Percentiles rank a stretch among this genome's conserved stretches.
Evolutionary conservation across 139 green algal species (phyloP).

Genomic region (Haematococcus lacustris): DNA sequence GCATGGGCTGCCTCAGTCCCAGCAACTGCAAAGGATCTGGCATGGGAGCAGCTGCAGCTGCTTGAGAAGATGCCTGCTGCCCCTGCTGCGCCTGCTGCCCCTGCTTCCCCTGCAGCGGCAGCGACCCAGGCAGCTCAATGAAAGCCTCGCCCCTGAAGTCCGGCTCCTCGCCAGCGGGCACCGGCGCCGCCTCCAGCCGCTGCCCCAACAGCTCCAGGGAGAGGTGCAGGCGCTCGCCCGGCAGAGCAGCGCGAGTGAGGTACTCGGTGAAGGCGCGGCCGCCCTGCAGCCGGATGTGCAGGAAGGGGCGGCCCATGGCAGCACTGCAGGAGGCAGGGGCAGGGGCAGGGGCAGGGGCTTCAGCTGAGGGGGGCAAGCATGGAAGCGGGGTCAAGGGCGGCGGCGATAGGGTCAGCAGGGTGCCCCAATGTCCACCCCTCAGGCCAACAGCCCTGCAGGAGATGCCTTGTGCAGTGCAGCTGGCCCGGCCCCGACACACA

Average conservation of each 20-base stretch:
- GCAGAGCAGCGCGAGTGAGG: conserved; percentile 3
- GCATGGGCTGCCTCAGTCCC: too few species aligned
- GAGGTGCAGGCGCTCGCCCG: conserved; percentile 14
- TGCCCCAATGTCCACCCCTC: not conserved
- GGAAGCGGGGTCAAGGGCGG: too few species aligned
- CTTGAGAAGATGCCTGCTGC: too few species aligned
- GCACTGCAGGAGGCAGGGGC: not conserved
- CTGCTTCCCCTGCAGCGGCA: too few species aligned
- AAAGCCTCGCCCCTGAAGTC: conserved; percentile 5
- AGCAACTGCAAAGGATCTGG: too few species aligned
- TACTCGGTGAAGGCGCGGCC: conserved; percentile 17
- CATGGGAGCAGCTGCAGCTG: too few species aligned
- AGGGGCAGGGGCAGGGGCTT: not conserved
- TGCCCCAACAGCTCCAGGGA: conserved; percentile 34
- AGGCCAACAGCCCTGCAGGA: not conserved
- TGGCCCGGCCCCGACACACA: not conserved
- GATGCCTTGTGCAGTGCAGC: not conserved
- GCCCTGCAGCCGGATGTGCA: conserved; percentile 22
- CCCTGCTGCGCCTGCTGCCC: too few species aligned
- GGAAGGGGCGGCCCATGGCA: not conserved
- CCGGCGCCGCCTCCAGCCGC: conserved; percentile 7
- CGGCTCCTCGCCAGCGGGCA: conserved; percentile 13
- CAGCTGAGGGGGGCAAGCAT: too few species aligned
- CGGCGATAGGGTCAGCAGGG: too few species aligned
- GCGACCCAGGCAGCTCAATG: too few species aligned